Evolutionary conservation across 140 eudicot genomes (phyloP).

Genomic region (Flaveria floridana): DNA sequence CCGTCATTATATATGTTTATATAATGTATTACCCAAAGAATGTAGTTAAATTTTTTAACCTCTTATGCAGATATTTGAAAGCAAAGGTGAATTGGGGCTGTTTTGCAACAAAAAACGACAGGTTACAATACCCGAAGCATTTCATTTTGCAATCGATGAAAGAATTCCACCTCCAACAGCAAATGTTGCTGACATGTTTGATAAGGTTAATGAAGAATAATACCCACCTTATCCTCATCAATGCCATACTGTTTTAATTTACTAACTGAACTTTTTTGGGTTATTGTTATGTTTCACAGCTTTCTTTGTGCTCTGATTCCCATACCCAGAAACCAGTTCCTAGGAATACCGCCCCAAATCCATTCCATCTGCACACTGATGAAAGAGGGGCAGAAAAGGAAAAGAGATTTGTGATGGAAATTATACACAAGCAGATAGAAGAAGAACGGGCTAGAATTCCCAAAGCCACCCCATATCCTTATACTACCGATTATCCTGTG

Average conservation of each 20-base stretch:
- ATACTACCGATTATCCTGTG: constrained; percentile 91
- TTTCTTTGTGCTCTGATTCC: constrained; percentile 66
- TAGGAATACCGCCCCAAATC: constrained; percentile 71
- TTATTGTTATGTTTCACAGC: constrained; percentile 47
- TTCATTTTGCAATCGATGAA: constrained; percentile 78
- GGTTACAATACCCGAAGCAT: constrained; percentile 83
- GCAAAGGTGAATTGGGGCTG: constrained; percentile 88
- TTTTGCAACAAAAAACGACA: constrained; percentile 71
- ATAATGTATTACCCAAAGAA: too few relatives aligned
- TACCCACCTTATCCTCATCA: neutral
- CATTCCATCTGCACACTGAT: constrained; percentile 81
- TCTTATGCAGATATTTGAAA: constrained; percentile 66
- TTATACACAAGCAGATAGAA: constrained; percentile 68
- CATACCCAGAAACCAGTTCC: constrained; percentile 52
- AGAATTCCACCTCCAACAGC: constrained; percentile 70
- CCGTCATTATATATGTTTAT: too few relatives aligned
- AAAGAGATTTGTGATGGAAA: constrained; percentile 55
- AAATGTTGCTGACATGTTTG: constrained; percentile 64
- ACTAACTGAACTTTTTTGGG: neutral
- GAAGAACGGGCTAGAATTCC: constrained; percentile 77
- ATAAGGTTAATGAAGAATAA: constrained; percentile 49
- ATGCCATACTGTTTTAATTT: neutral
- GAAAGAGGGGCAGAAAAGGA: constrained; percentile 90
- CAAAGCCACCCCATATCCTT: constrained; percentile 90
- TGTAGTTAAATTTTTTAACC: neutral